Percentiles rank a stretch among this genome's conserved stretches.
These are phyloP conservation scores for Coemansia sp. DNA, from an alignment of 192 early-diverging fungal species.

Conservation along the genomic window DNA sequence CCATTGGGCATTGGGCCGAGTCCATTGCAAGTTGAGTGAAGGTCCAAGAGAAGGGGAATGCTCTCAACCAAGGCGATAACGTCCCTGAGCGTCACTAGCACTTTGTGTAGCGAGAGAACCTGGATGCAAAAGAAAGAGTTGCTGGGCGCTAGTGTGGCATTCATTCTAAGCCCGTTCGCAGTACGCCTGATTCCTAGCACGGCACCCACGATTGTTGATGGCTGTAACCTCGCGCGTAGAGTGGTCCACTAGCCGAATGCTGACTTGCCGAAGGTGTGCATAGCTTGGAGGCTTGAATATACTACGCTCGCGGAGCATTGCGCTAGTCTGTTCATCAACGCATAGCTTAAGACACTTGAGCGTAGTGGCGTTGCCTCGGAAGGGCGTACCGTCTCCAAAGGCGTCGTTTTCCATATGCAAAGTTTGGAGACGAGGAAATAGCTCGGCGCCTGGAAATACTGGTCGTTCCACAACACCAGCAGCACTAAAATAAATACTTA, in stretches of 20 bases:
- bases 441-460: not conserved
- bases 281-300: not conserved
- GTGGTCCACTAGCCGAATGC: not conserved
- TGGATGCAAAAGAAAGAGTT: not conserved
- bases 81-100: not conserved
- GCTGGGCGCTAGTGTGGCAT: not conserved
- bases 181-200: not conserved
- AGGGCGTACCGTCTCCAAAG: constrained; percentile 4
- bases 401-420: not conserved
- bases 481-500: not conserved
- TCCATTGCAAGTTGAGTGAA: not conserved
- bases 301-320: not conserved
- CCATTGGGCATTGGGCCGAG: not conserved
- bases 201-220: not conserved
- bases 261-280: not conserved
- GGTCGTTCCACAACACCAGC: not conserved
- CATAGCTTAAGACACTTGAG: not conserved
- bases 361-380: not conserved
- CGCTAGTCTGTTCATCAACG: not conserved
- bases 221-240: not conserved
- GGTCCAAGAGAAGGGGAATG: not conserved
- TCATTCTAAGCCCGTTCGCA: not conserved
- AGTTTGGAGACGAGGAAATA: not conserved
- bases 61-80: not conserved
- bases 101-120: not conserved